Evolutionary conservation across 2,329 filamentous ascomycete species (phyloP), one percentile per base, ranked within the genome.

Genomic region (Lachnellula cervina): DNA sequence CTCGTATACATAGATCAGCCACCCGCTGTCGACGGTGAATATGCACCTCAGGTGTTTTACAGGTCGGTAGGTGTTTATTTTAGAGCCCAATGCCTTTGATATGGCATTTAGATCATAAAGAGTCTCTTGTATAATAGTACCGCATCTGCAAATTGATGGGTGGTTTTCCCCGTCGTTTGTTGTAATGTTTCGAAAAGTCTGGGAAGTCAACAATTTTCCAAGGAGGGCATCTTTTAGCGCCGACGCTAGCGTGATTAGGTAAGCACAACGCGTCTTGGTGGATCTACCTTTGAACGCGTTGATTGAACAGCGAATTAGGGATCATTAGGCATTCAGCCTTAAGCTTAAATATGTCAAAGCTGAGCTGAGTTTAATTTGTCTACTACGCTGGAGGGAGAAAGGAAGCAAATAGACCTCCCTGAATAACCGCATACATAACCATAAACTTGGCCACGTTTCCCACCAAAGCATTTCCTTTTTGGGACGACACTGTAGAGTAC

Each of bases 371-470:
- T 32, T 13, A 9, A 13, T n/a, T 52, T 47, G 40, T 35, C 73
- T 62, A 21, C 50, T 52, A 96, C 21, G 94, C 94, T 43, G 94
- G 94, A 5, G 94, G 94, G 49, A 99, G 77, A 70, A 99, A 99
- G 3, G 85, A 91, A 4, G 91, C 87, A 76, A 90, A 99, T 43
- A 99, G 74, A 7, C 83, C 87, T 0, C 82, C 90, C 70, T 99
- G 94, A 44, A 97, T 80, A 35, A 88, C 71, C 2, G 83, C 89
- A 74, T 99, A 99, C 72, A 92, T 80, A 52, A 91, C 76, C 78
- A 93, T 89, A 63, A 84, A 89, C 42, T 57, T 65, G n/a, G 67
- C 59, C 53, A 62, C 19, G 9, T 42, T 52, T 19, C 53, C 49
- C 17, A 51, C 51, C 32, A 49, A 40, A 11, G 11, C 35, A 21